Evolutionary conservation across 177 flowering plant genomes (phyloP).

Genomic region (Vitis hybrid): DNA sequence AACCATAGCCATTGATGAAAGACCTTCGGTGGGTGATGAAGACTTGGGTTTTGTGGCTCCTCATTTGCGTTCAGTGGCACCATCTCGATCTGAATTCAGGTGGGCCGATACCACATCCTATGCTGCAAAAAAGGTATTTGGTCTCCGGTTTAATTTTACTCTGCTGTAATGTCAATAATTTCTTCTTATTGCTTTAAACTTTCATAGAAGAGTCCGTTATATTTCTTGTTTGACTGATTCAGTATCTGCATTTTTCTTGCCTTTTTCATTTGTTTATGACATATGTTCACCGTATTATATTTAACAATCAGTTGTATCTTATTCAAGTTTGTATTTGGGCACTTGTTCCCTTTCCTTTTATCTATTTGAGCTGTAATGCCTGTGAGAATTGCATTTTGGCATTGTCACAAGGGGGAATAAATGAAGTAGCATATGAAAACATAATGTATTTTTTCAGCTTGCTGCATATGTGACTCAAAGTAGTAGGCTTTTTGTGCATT

Average conservation of each 20-base stretch:
- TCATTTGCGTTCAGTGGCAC: constrained; percentile 34
- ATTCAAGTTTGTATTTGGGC: background rate
- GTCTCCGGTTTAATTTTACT: background rate
- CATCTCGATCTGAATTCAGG: constrained; percentile 39
- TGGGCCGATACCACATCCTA: constrained; percentile 70
- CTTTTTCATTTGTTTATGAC: no score
- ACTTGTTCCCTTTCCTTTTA: background rate
- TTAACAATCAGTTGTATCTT: background rate
- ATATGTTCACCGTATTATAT: background rate
- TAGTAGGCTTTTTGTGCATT: background rate
- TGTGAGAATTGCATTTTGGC: background rate
- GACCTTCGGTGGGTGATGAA: constrained; percentile 38
- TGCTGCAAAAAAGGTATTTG: constrained; percentile 66
- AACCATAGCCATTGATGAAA: constrained; percentile 31
- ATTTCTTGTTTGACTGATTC: no score
- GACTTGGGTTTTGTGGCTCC: constrained; percentile 25
- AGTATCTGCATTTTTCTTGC: no score
- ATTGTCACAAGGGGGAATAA: background rate
- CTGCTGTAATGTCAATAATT: background rate
- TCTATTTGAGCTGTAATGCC: background rate
- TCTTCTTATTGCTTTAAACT: no score
- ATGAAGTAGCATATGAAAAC: background rate
- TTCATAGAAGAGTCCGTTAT: no score
- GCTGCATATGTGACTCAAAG: no score
- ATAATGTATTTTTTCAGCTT: no score